Base-by-base conservation (phyloP, 169 alveolate species). In the Cystoisospora suis region DNA sequence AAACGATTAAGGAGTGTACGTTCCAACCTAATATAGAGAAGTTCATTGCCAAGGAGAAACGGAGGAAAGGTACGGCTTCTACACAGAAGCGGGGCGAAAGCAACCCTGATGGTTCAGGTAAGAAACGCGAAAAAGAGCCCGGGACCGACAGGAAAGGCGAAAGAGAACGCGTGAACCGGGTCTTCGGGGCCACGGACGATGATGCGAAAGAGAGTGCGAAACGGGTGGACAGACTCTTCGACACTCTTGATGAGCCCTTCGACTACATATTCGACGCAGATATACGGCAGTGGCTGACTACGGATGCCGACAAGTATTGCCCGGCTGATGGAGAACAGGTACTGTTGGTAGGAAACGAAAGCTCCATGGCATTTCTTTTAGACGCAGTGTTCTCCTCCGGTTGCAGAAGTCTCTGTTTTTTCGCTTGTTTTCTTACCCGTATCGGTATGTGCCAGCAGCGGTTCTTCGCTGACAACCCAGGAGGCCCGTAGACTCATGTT, bases 21-120 rank as follows among this genome's bases (percentile, higher is more conserved):
- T 86, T 86, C 72, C 90, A 86, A 56, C 90, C 90, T 27, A 86
- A 86, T 40, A 70, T 47, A 5, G 9, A 59, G 58, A 86, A 65
- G 49, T 86, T 34, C 70, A 72, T 86, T 7, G 34, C 34, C 75
- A 12, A 69, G 72, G 90, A 86, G 83, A 59, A 75, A 29, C 20
- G 46, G 46, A 5, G 38, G 70, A 81, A 65, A 72, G 77, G 53
- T n/a, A n/a, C n/a, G n/a, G n/a, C n/a, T n/a, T n/a, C n/a, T n/a
- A n/a, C n/a, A n/a, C n/a, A n/a, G n/a, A n/a, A n/a, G n/a, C n/a
- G n/a, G n/a, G n/a, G n/a, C n/a, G n/a, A n/a, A n/a, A n/a, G n/a
- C n/a, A n/a, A n/a, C n/a, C n/a, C n/a, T n/a, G n/a, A n/a, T n/a
- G n/a, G n/a, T n/a, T n/a, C n/a, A n/a, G n/a, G n/a, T n/a, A n/a